Evolutionary conservation across 2,329 filamentous ascomycete species (phyloP).

Genomic region (Fusarium sp.): DNA sequence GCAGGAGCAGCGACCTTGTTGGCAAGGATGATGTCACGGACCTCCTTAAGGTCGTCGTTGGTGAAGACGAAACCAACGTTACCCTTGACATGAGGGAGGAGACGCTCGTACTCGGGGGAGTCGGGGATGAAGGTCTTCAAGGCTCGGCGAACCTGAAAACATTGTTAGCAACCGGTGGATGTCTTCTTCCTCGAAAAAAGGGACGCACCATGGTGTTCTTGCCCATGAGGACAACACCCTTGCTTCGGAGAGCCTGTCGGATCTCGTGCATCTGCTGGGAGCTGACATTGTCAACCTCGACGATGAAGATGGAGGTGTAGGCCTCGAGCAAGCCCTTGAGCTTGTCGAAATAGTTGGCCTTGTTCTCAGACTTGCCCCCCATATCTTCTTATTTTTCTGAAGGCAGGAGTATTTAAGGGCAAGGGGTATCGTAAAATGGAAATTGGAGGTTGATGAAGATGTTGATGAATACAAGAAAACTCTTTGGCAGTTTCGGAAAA

Average conservation of each 20-base stretch:
- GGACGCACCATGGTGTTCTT: conserved; percentile 97
- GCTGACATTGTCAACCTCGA: conserved; percentile 98
- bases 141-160: conserved; percentile 84
- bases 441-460: conserved; percentile 38
- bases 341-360: conserved; percentile 99
- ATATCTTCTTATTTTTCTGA: conserved; percentile 91
- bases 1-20: conserved; percentile 99
- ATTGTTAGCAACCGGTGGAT: conserved; percentile 25
- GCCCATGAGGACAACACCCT: conserved; percentile 98
- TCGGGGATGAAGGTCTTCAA: conserved; percentile 93
- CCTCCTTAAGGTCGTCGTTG: conserved; percentile 91
- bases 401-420: conserved; percentile 99
- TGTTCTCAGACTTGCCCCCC: conserved; percentile 93
- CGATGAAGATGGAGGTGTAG: conserved; percentile 98
- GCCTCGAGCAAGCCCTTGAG: conserved; percentile 96
- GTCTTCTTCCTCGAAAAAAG: not conserved
- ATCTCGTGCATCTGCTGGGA: conserved; percentile 99
- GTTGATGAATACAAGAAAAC: conserved; percentile 7
- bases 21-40: conserved; percentile 91
- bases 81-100: conserved; percentile 94
- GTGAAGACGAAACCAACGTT: conserved; percentile 99
- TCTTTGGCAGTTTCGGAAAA: conserved; percentile 26
- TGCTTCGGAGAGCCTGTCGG: conserved; percentile 85
- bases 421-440: conserved; percentile 49
- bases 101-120: conserved; percentile 96